Evolutionary conservation across 768 basidiomycete genomes (phyloP).

Genomic region (Pleurotus eryngii): DNA sequence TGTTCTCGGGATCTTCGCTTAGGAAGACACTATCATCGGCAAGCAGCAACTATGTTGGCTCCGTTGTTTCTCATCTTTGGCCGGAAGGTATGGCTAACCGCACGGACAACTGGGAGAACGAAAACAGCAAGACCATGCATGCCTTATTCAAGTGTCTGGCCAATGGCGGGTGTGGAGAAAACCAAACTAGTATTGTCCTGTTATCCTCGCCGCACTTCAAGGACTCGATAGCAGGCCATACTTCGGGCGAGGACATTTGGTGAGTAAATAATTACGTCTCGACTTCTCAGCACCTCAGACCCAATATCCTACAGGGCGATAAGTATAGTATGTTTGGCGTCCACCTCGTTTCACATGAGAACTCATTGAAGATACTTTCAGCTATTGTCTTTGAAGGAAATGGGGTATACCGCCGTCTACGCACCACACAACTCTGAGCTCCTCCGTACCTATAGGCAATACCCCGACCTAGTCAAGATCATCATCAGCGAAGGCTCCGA

Average conservation of each 20-base stretch:
- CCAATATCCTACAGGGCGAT: conserved; percentile 14
- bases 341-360: not conserved
- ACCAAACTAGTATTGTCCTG: conserved; percentile 30
- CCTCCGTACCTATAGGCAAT: conserved; percentile 9
- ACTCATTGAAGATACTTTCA: conserved; percentile 9
- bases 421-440: not conserved
- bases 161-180: conserved; percentile 24
- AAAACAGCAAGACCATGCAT: conserved; percentile 9
- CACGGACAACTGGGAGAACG: conserved; percentile 5
- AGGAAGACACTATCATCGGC: not conserved
- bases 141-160: conserved; percentile 21
- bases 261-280: conserved; percentile 5
- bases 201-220: conserved; percentile 25
- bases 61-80: not conserved
- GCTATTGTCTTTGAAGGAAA: conserved; percentile 20
- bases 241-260: conserved; percentile 31
- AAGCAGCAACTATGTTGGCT: not conserved
- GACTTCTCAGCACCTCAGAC: too few relatives aligned
- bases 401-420: conserved; percentile 16
- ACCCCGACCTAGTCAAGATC: conserved; percentile 29
- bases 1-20: not conserved
- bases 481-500: conserved; percentile 6
- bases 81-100: not conserved
- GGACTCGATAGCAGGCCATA: conserved; percentile 13
- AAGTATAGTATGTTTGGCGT: conserved; percentile 16